phyloP scores from a whole-genome alignment of 192 early-diverging fungal species.

The Chytriomyces confervae region DNA sequence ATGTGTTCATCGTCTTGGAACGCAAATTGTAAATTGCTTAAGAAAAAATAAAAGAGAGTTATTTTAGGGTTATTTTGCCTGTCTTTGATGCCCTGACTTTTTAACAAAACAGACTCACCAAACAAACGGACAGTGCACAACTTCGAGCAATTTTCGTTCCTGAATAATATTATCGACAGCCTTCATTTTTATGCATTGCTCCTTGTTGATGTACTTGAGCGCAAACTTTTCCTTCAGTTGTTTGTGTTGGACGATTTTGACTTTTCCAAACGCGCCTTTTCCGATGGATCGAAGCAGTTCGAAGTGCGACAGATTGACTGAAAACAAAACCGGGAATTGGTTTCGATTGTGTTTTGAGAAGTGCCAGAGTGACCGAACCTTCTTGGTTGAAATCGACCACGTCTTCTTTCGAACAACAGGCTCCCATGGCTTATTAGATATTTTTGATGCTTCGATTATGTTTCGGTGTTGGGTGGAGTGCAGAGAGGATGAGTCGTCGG shows the following conservation, averaged over 20 bases:
- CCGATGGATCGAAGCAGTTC: conserved; percentile 86
- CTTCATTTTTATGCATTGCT: conserved; percentile 79
- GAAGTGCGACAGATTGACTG: conserved; percentile 86
- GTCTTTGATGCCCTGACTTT: background rate
- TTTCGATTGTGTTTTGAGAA: background rate
- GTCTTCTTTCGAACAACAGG: conserved; percentile 5
- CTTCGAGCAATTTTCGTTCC: conserved; percentile 87
- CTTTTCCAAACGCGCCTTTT: conserved; percentile 94
- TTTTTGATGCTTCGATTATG: background rate
- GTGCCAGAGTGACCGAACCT: background rate
- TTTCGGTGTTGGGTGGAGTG: too few species aligned
- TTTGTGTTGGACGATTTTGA: conserved; percentile 91
- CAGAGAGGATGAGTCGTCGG: background rate
- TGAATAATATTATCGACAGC: conserved; percentile 87
- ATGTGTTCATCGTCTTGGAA: conserved; percentile 70
- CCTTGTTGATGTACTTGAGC: conserved; percentile 97
- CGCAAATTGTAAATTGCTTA: conserved; percentile 70
- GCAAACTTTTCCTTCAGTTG: conserved; percentile 77
- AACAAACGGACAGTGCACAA: conserved; percentile 84
- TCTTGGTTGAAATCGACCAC: conserved; percentile 6
- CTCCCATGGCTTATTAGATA: background rate
- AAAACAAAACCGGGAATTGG: background rate
- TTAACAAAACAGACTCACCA: conserved; percentile 31
- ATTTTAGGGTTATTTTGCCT: conserved; percentile 26
- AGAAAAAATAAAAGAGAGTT: conserved; percentile 79